Evolutionary conservation across 176 grass and related monocot species (phyloP).

Genomic region (Otatea glauca): DNA sequence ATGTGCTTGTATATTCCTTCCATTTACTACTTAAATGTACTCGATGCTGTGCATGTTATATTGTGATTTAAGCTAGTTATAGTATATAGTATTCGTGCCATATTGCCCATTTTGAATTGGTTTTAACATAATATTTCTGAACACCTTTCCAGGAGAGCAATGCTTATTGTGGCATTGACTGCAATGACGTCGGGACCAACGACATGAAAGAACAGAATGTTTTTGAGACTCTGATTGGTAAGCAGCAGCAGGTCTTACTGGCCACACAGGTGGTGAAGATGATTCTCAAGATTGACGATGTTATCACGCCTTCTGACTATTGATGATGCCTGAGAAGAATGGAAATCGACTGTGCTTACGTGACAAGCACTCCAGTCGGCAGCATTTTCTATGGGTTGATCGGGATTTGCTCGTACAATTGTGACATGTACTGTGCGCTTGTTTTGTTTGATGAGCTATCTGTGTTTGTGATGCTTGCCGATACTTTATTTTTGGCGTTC

Average conservation of each 20-base stretch:
- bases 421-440: not conserved
- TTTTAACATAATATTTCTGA: constrained; percentile 30
- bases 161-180: constrained; percentile 73
- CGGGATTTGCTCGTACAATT: not conserved
- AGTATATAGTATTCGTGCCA: not conserved
- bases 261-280: constrained; percentile 92
- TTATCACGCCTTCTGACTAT: constrained; percentile 70
- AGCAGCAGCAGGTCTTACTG: constrained; percentile 85
- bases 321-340: constrained; percentile 39
- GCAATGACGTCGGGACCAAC: constrained; percentile 86
- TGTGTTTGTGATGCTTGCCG: not conserved
- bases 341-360: constrained; percentile 13
- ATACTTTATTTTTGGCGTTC: not conserved
- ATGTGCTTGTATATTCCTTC: not conserved
- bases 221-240: constrained; percentile 84
- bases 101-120: not conserved
- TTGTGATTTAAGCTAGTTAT: not conserved
- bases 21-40: not conserved
- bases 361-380: not conserved
- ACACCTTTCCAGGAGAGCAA: constrained; percentile 69
- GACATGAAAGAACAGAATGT: constrained; percentile 83
- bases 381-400: not conserved
- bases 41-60: not conserved
- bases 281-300: constrained; percentile 92
- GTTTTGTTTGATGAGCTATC: constrained; percentile 21